Conservation (phyloP, 352 stramenopile genomes). For the Globisporangium okanoganense region DNA sequence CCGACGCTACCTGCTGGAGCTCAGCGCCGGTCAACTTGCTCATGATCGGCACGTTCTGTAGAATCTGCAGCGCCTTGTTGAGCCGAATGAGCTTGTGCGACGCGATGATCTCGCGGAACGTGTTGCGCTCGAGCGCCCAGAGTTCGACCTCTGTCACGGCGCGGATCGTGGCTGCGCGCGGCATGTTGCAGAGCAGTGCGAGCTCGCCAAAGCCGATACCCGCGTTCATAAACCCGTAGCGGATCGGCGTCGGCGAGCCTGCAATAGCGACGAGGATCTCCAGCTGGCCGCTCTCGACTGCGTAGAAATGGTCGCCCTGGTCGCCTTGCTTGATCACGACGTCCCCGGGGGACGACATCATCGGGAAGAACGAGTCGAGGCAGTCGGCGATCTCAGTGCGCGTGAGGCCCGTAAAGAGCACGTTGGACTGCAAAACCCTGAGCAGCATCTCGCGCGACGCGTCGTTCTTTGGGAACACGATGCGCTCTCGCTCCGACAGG, state of each 20-base stretch:
- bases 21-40: slow-evolving; percentile 64
- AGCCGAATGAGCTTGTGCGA: slow-evolving; percentile 67
- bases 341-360: slow-evolving; percentile 32
- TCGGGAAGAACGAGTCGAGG: slow-evolving; percentile 71
- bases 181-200: slow-evolving; percentile 96
- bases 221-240: slow-evolving; percentile 56
- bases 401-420: slow-evolving; percentile 65
- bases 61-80: slow-evolving; percentile 51
- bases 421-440: slow-evolving; percentile 68
- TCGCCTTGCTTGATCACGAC: slow-evolving; percentile 67
- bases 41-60: slow-evolving; percentile 57
- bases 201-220: slow-evolving; percentile 94
- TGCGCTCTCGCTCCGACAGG: slow-evolving; percentile 40
- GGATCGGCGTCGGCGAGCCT: slow-evolving; percentile 48
- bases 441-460: slow-evolving; percentile 48
- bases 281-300: slow-evolving; percentile 53
- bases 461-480: slow-evolving; percentile 63
- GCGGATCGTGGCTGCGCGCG: slow-evolving; percentile 91
- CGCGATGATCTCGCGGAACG: slow-evolving; percentile 70
- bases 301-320: slow-evolving; percentile 80
- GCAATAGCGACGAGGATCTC: slow-evolving; percentile 66
- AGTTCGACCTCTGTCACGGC: slow-evolving; percentile 54
- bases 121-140: slow-evolving; percentile 71
- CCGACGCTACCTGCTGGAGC: slow-evolving; percentile 62
- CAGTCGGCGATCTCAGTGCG: slow-evolving; percentile 56